phyloP scores from a whole-genome alignment of 2,329 filamentous ascomycete genomes.

The Juglanconis oblonga region DNA sequence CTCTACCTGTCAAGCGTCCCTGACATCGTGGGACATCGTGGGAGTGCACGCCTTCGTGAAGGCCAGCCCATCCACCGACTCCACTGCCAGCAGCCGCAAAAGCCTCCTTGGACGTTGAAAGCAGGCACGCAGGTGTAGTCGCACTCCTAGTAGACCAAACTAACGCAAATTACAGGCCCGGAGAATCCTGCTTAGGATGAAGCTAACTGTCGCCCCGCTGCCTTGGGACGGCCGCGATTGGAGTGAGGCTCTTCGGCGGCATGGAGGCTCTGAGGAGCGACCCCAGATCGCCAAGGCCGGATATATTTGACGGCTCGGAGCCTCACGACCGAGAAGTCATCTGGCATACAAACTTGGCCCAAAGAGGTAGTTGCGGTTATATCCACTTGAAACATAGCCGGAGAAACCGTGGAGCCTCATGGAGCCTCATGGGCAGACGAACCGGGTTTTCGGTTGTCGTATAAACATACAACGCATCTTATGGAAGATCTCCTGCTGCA shows the following conservation, averaged over 20 bases:
- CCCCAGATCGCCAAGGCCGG: constrained; percentile 2
- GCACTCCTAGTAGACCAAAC: background rate
- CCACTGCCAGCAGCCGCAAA: background rate
- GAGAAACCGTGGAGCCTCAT: background rate
- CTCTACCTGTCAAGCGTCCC: background rate
- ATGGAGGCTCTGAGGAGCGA: background rate
- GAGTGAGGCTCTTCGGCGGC: background rate
- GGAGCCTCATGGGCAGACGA: background rate
- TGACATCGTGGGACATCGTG: too few species aligned
- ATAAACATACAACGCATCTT: background rate
- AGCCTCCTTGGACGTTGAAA: background rate
- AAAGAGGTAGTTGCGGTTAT: constrained; percentile 2
- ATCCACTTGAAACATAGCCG: constrained; percentile 10
- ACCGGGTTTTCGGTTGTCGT: background rate
- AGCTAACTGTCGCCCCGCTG: background rate
- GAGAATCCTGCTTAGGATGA: background rate
- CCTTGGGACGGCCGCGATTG: constrained; percentile 7
- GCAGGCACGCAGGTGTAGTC: background rate
- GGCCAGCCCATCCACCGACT: background rate
- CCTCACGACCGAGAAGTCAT: constrained; percentile 12
- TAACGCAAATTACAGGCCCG: constrained; percentile 8
- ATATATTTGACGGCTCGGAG: constrained; percentile 16
- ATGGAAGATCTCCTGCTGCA: background rate
- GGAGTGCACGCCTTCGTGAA: background rate
- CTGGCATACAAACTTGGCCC: constrained; percentile 10